Conservation (phyloP, 345 rosid genomes). For the Noccaea bulbosa region DNA sequence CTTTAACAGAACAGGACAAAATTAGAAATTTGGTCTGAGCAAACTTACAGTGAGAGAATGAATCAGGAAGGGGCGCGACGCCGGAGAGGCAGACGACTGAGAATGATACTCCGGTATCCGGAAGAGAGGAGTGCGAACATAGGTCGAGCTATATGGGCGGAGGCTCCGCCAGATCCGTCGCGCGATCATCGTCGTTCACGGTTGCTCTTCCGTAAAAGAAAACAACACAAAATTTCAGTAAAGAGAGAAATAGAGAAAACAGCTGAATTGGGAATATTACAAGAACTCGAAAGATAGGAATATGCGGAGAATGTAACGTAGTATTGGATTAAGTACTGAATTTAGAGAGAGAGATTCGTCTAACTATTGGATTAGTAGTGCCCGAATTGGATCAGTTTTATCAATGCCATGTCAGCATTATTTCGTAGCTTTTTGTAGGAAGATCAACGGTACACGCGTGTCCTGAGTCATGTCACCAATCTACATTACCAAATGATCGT, state of each 20-base stretch:
- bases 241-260: background rate
- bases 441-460: slow-evolving; percentile 40
- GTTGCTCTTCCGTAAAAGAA: background rate
- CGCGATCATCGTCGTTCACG: slow-evolving; percentile 33
- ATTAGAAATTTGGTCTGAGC: background rate
- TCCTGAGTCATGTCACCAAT: slow-evolving; percentile 17
- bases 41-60: slow-evolving; percentile 30
- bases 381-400: slow-evolving; percentile 15
- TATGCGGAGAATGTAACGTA: slow-evolving; percentile 14
- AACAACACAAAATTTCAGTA: background rate
- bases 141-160: slow-evolving; percentile 37
- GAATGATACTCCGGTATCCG: slow-evolving; percentile 30
- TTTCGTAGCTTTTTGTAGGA: background rate
- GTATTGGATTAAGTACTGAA: background rate
- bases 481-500: background rate
- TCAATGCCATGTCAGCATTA: slow-evolving; percentile 30
- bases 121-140: slow-evolving; percentile 18
- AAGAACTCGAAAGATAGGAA: slow-evolving; percentile 4
- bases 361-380: background rate
- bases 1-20: background rate
- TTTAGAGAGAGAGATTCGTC: no score
- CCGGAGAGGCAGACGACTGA: slow-evolving; percentile 24
- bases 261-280: background rate
- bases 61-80: slow-evolving; percentile 3
- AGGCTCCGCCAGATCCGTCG: slow-evolving; percentile 46